phyloP scores from a whole-genome alignment of 2,329 filamentous ascomycete genomes.

The Graphilbum sp. region DNA sequence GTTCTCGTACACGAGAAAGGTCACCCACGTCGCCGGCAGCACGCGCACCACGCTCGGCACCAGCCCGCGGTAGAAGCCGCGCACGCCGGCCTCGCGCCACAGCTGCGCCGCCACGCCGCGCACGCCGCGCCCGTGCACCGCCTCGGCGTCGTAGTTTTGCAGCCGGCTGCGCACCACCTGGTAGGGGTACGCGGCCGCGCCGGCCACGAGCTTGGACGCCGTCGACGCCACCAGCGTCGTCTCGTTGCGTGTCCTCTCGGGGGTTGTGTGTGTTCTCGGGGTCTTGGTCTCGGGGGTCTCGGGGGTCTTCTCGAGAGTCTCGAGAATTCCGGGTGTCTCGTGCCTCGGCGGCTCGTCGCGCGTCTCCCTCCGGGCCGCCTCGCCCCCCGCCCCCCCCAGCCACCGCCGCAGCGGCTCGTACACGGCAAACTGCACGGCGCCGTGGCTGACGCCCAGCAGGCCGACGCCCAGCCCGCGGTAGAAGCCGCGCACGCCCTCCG shows the following conservation, averaged over 20 bases:
- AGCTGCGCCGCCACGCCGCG: constrained; percentile 56
- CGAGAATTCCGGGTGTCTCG: too few species aligned
- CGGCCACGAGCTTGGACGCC: constrained; percentile 70
- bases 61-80: constrained; percentile 83
- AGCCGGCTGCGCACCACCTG: constrained; percentile 79
- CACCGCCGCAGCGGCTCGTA: constrained; percentile 57
- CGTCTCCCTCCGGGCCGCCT: too few species aligned
- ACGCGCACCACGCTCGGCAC: constrained; percentile 82
- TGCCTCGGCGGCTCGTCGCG: too few species aligned
- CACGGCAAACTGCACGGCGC: constrained; percentile 87
- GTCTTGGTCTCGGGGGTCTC: too few species aligned
- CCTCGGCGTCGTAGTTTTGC: constrained; percentile 74
- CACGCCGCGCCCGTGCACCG: constrained; percentile 53
- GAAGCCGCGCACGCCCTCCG: constrained; percentile 65
- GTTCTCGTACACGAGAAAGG: constrained; percentile 95
- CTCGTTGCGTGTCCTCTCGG: constrained; percentile 30
- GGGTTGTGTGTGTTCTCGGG: constrained; percentile 6
- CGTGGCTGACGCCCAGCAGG: constrained; percentile 75
- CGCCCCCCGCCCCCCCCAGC: constrained; percentile 12
- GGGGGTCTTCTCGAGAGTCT: too few species aligned
- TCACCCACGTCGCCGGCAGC: constrained; percentile 88
- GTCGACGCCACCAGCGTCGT: constrained; percentile 73
- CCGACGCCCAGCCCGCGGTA: constrained; percentile 77
- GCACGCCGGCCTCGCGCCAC: constrained; percentile 61
- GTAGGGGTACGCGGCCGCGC: constrained; percentile 85